Conservation (phyloP, 345 rosid species). For the Hibiscus trionum region DNA sequence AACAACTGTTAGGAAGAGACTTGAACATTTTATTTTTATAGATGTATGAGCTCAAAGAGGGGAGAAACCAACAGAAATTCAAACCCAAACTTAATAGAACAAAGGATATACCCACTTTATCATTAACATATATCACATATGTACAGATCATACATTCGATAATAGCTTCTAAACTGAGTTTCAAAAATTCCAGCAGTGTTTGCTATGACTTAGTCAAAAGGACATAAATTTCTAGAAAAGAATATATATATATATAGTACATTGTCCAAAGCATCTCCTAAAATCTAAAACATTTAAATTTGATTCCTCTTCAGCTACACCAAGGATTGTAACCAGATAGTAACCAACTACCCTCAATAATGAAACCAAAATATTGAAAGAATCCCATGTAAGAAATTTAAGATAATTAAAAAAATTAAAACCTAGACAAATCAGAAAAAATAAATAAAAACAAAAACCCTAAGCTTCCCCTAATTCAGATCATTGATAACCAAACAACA, state of each 20-base stretch:
- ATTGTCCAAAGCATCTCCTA: neutral
- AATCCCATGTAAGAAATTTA: neutral
- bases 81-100: neutral
- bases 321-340: neutral
- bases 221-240: neutral
- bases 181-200: neutral
- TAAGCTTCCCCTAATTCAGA: neutral
- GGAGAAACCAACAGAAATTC: neutral
- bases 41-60: neutral
- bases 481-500: neutral
- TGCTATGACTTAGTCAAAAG: neutral
- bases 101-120: neutral
- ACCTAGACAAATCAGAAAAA: neutral
- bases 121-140: neutral
- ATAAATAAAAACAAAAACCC: neutral
- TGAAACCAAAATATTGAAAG: neutral
- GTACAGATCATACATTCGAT: neutral
- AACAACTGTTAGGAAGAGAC: no score
- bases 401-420: neutral
- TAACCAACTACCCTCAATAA: neutral
- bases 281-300: neutral
- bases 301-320: neutral
- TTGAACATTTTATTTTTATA: no score
- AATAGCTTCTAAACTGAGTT: neutral
- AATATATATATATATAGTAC: no score